Conservation (phyloP, 1,284 basidiomycete species). For the Polyporus tsugae region DNA sequence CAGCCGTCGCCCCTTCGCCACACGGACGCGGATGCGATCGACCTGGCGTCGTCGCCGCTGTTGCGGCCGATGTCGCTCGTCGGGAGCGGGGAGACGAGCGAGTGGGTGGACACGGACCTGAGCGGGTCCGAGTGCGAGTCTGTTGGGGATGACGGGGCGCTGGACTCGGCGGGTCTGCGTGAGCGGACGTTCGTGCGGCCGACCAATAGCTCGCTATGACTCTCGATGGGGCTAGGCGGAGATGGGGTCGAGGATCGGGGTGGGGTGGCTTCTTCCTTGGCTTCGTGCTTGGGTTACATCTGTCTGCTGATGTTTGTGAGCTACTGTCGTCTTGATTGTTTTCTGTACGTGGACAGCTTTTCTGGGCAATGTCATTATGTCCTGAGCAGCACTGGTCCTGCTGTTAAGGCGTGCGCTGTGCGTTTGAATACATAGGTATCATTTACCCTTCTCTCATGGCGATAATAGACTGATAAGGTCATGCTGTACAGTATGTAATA, state of each 20-base stretch:
- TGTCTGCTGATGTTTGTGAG: neutral
- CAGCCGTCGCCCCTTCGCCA: slow-evolving; percentile 30
- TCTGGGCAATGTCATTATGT: neutral
- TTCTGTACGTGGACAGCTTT: slow-evolving; percentile 6
- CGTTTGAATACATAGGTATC: neutral
- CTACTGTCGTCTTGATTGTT: slow-evolving; percentile 18
- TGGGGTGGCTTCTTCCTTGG: neutral
- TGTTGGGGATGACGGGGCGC: slow-evolving; percentile 13
- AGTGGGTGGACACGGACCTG: slow-evolving; percentile 48
- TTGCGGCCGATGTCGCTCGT: neutral
- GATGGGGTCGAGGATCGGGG: neutral
- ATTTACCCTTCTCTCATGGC: neutral
- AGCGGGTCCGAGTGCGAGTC: slow-evolving; percentile 40
- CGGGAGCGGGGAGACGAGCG: slow-evolving; percentile 37
- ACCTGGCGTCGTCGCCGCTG: slow-evolving; percentile 22
- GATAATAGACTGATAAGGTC: neutral
- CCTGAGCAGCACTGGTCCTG: neutral
- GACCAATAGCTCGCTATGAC: slow-evolving; percentile 23
- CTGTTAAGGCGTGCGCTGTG: neutral
- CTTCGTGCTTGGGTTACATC: neutral
- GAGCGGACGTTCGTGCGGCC: slow-evolving; percentile 28
- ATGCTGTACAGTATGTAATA: neutral
- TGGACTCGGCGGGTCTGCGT: slow-evolving; percentile 8
- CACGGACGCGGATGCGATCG: slow-evolving; percentile 5
- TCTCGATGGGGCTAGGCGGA: neutral